Evolutionary conservation across 768 basidiomycete species (phyloP), one percentile per base, ranked within the genome.

Genomic region (Collybia sp.): DNA sequence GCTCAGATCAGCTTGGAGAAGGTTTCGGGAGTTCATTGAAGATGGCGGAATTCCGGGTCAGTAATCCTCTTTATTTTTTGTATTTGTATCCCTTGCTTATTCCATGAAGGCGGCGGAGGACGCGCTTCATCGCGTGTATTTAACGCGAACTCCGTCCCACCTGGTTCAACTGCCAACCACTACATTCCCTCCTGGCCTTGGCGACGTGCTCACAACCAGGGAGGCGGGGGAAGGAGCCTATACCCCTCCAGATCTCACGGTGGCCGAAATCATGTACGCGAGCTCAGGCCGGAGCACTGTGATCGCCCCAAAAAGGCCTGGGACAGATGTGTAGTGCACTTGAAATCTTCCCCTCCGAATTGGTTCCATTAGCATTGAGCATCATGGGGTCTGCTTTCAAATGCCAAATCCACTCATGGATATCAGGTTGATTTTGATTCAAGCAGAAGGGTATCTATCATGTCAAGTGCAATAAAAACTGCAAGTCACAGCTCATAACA

Each of bases 41-140:
- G 63, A 98, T 98, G 95, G 93, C 93, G 12, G 93, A 97, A 66
- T 94, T 80, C 67, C 75, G 95, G 47, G 93, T 92, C 65, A 43
- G 80, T 66, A 15, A 16, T 19, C n/a, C n/a, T n/a, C 41, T 44
- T n/a, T 11, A 8, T 33, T n/a, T 37, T 34, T 31, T 13, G 44
- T n/a, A 17, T 15, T 19, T 52, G 16, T 9, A 18, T 12, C 30
- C 8, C 39, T 49, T 49, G 17, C 42, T 44, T 3, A 45, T 5
- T 19, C 33, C 33, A 20, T 48, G 19, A 53, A 88, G 85, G 91
- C 91, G 12, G 87, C 88, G 8, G 91, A 95, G 65, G 90, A 93
- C 55, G 80, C 91, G 0, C 71, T 94, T 18, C 80, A 85, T 50
- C 76, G 90, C 36, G 71, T 93, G 16, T 94, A 92, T 66, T 79